phyloP scores from a whole-genome alignment of 1,284 basidiomycete genomes.

The Sanghuangporus weigelae region DNA sequence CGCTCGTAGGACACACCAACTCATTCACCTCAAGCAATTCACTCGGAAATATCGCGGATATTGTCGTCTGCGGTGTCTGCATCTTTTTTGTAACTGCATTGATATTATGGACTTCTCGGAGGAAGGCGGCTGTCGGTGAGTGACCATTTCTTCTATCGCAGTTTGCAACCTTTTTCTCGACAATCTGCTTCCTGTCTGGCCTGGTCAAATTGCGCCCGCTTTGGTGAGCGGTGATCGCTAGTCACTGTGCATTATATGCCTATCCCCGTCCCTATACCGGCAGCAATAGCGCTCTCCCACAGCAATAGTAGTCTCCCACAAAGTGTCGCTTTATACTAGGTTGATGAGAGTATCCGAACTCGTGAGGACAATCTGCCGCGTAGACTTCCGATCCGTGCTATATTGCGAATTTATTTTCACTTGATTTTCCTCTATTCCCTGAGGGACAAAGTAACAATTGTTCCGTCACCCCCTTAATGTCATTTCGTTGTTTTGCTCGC shows the following conservation, averaged over 20 bases:
- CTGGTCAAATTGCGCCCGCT: neutral
- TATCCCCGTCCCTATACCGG: neutral
- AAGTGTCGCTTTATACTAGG: neutral
- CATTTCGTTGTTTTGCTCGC: neutral
- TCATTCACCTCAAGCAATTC: conserved; percentile 33
- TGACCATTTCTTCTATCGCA: neutral
- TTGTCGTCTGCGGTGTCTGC: conserved; percentile 59
- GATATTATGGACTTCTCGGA: conserved; percentile 37
- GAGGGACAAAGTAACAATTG: neutral
- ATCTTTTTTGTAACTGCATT: conserved; percentile 46
- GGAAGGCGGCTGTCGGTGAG: conserved; percentile 47
- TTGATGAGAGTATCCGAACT: neutral
- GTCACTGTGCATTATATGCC: neutral
- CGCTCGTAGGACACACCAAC: conserved; percentile 33
- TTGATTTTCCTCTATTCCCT: neutral
- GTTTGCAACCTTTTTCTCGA: neutral
- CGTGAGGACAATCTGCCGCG: neutral
- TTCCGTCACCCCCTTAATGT: neutral
- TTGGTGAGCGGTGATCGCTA: neutral
- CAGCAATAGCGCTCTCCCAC: neutral
- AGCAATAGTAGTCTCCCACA: neutral
- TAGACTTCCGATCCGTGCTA: neutral
- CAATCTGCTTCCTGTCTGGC: neutral
- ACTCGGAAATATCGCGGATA: conserved; percentile 70
- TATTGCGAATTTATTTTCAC: neutral